Evolutionary conservation across 805 yeast genomes (phyloP).

Genomic region (Kluyveromyces aestuarii): DNA sequence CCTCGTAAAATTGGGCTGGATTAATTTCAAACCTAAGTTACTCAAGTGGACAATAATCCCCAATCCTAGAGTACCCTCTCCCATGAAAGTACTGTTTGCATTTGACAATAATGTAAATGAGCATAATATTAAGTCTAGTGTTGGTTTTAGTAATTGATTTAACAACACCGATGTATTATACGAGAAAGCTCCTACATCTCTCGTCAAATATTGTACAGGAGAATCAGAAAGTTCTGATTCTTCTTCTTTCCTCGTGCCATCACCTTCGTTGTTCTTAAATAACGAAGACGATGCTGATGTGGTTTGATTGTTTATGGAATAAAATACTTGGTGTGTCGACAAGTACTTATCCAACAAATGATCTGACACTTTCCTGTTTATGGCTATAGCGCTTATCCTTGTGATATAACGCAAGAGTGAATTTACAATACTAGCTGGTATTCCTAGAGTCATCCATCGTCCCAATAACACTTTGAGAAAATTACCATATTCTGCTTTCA

Average conservation of each 20-base stretch:
- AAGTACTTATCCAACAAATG: constrained; percentile 61
- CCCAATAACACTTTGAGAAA: constrained; percentile 52
- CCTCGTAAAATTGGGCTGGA: constrained; percentile 87
- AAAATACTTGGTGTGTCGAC: constrained; percentile 38
- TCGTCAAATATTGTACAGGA: constrained; percentile 37
- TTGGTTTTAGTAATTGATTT: constrained; percentile 76
- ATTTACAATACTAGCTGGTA: constrained; percentile 79
- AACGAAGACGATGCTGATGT: constrained; percentile 53
- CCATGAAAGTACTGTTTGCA: constrained; percentile 33
- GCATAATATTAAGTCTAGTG: constrained; percentile 68
- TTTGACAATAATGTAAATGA: constrained; percentile 62
- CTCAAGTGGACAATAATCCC: constrained; percentile 78
- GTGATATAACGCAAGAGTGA: constrained; percentile 58
- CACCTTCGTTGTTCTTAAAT: constrained; percentile 65
- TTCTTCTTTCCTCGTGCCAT: constrained; percentile 18
- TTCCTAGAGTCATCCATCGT: constrained; percentile 75
- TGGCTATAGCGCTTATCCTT: constrained; percentile 44
- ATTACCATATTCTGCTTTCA: constrained; percentile 54
- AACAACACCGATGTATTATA: constrained; percentile 65
- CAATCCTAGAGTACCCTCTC: constrained; percentile 70
- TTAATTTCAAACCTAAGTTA: constrained; percentile 57
- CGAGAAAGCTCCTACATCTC: constrained; percentile 69
- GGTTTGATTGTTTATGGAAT: constrained; percentile 38
- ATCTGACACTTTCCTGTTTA: constrained; percentile 57
- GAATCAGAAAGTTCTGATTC: constrained; percentile 8